phyloP scores from a whole-genome alignment of 192 early-diverging fungal genomes.

The Entrophospora sp. region DNA sequence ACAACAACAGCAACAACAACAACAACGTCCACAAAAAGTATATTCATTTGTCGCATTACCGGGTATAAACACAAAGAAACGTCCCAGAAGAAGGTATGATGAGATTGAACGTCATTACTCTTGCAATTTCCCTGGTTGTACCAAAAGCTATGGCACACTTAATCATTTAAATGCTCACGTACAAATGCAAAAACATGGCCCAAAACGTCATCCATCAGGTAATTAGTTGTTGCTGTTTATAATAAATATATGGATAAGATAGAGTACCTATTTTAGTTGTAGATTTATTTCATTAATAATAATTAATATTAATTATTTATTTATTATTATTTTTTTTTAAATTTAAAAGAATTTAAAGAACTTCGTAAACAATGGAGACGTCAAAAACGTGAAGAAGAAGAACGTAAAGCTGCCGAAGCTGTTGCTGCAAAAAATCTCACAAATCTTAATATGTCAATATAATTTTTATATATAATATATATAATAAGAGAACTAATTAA shows the following conservation, averaged over 20 bases:
- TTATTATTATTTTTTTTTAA: constrained; percentile 7
- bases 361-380: constrained; percentile 48
- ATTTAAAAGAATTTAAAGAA: constrained; percentile 47
- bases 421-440: constrained; percentile 31
- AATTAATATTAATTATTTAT: background rate
- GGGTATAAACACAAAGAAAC: constrained; percentile 46
- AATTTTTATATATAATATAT: too few relatives aligned
- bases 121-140: constrained; percentile 47
- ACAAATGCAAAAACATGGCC: constrained; percentile 58
- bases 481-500: too few relatives aligned
- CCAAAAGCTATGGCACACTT: constrained; percentile 55
- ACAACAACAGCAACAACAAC: background rate
- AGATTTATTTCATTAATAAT: background rate
- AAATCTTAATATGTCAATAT: too few relatives aligned
- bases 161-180: constrained; percentile 65
- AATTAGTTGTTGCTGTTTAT: background rate
- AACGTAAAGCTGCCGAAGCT: constrained; percentile 28
- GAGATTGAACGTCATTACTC: constrained; percentile 57
- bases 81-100: constrained; percentile 51
- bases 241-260: background rate
- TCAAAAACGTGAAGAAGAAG: constrained; percentile 44
- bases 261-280: background rate
- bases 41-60: constrained; percentile 51
- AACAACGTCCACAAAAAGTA: constrained; percentile 24
- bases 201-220: constrained; percentile 44